A percentile compares a stretch with the other conserved stretches of the same genome.
Evolutionary conservation across 768 basidiomycete genomes (phyloP).

Genomic region (Xerocomellus amylosporus): DNA sequence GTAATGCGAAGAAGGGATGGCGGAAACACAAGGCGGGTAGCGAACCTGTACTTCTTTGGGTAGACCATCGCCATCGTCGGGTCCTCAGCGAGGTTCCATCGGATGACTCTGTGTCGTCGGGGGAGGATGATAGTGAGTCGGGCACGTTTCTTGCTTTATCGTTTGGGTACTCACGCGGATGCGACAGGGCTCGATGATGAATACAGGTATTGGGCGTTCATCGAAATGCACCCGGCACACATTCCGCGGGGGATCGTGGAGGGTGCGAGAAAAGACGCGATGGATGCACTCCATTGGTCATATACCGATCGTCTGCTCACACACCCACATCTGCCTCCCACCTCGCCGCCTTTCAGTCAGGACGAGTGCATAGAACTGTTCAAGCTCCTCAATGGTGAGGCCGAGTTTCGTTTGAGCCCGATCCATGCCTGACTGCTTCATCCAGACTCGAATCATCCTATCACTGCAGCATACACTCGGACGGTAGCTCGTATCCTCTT

Average conservation of each 20-base stretch:
- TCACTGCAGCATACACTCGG: conserved; percentile 50
- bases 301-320: conserved; percentile 77
- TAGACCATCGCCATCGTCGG: conserved; percentile 60
- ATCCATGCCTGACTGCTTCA: conserved; percentile 1
- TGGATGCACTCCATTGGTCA: conserved; percentile 76
- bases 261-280: conserved; percentile 61
- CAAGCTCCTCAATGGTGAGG: conserved; percentile 45
- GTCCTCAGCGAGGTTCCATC: conserved; percentile 47
- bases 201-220: conserved; percentile 78
- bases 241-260: conserved; percentile 45
- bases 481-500: conserved; percentile 67
- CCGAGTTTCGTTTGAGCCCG: background rate
- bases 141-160: background rate
- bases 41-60: conserved; percentile 51
- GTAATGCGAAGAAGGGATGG: conserved; percentile 29
- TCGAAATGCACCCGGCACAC: conserved; percentile 79
- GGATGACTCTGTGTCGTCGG: conserved; percentile 22
- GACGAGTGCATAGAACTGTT: conserved; percentile 77
- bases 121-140: conserved; percentile 43
- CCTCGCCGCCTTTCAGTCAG: conserved; percentile 67
- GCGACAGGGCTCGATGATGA: conserved; percentile 65
- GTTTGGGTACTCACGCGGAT: background rate
- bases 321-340: conserved; percentile 41
- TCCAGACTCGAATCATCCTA: conserved; percentile 22
- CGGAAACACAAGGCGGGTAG: conserved; percentile 28